Evolutionary conservation across 2,329 filamentous ascomycete genomes (phyloP), one percentile per base, ranked within the genome.

Genomic region (Alternaria ethzedia): DNA sequence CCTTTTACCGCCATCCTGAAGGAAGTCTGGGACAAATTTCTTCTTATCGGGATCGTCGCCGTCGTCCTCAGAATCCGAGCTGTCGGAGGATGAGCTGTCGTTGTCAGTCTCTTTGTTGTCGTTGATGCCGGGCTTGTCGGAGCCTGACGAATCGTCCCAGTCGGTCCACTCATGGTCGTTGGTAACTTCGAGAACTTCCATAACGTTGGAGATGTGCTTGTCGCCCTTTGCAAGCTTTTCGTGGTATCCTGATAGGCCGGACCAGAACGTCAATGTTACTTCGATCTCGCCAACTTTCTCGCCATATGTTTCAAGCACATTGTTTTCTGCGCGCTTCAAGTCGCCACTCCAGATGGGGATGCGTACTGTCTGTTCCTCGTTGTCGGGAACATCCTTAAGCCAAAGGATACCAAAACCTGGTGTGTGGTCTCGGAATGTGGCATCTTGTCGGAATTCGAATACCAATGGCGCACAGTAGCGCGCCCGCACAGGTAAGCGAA

Each of bases 381-480:
- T 90, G 61, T 93, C 91, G 0, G 84, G 80, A 0, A 93, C 82
- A n/a, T 92, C 87, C 66, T 88, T 87, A 17, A 92, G 82, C 90
- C 90, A 92, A 2, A 91, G 79, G 3, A 91, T 84, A 7, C 85
- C 85, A 69, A 91, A 90, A 0, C 88, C 90, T 2, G 84, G 80
- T 0, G 86, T 88, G 59, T 84, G 86, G 54, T 90, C 87, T 1
- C 81, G 75, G 36, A 87, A 71, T 54, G 86, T 57, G 8, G 82
- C 82, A 58, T 87, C 86, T 61, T 87, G 83, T 45, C 89, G 84
- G 68, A 91, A 90, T 70, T 88, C 85, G 23, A 89, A 75, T 4
- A 89, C 75, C 30, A 89, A 72, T 23, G 85, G 80, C 2, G 84
- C 87, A 26, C 83, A 82, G 80, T 91, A 91, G 30, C 90, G 86